phyloP scores from a whole-genome alignment of 2,329 filamentous ascomycete species.

The Colletotrichum truncatum region DNA sequence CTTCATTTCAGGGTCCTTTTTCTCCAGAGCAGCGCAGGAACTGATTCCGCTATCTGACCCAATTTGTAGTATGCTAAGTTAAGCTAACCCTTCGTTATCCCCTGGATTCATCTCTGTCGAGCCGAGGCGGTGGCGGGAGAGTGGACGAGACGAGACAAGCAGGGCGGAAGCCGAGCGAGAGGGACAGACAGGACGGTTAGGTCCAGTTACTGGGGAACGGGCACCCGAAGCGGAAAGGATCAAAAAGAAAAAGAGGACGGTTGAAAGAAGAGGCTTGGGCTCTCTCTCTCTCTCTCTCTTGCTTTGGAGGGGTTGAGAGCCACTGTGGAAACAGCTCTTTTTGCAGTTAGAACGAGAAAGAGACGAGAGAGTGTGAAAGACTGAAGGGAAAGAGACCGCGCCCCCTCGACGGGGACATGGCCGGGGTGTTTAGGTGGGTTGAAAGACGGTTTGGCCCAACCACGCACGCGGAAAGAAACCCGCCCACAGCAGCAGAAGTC shows the following conservation, averaged over 20 bases:
- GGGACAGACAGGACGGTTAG: no score
- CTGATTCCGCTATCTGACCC: constrained; percentile 7
- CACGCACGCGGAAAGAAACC: constrained; percentile 12
- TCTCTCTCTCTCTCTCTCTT: not conserved
- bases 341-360: constrained; percentile 7
- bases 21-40: not conserved
- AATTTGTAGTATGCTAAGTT: no score
- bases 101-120: no score
- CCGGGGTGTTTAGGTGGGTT: not conserved
- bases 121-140: no score
- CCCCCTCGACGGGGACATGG: not conserved
- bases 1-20: constrained; percentile 27
- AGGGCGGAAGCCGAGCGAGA: no score
- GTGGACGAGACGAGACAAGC: no score
- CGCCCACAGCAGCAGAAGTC: constrained; percentile 2
- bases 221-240: not conserved
- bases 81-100: no score
- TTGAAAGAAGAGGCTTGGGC: not conserved
- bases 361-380: not conserved
- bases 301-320: constrained; percentile 3
- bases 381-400: no score
- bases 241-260: not conserved
- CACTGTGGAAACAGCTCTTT: constrained; percentile 13
- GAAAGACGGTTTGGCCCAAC: constrained; percentile 18
- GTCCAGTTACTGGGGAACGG: no score